Percentiles rank a stretch among this genome's conserved stretches.
Evolutionary conservation across 306 rosid species (phyloP).

Genomic region (Cucurbita ficifolia): DNA sequence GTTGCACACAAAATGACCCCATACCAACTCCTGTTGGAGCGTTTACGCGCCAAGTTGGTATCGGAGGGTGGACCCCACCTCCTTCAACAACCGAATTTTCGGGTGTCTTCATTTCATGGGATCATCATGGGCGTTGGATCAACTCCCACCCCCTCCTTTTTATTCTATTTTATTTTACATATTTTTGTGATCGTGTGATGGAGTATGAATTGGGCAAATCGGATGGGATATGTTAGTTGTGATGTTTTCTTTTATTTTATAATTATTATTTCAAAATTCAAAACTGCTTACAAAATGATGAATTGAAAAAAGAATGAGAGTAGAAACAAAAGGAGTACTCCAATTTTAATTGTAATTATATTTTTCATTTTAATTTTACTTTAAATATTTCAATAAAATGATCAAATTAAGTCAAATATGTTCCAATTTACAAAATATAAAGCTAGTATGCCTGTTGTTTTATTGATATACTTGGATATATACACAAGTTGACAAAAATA

Average conservation of each 20-base stretch:
- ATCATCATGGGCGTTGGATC: not conserved
- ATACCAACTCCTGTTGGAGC: not conserved
- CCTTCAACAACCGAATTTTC: not conserved
- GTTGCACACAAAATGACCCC: constrained; percentile 6
- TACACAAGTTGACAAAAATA: too few relatives aligned
- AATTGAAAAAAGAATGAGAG: too few relatives aligned
- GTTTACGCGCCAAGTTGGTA: constrained; percentile 3
- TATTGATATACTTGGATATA: too few relatives aligned
- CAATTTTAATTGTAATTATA: too few relatives aligned
- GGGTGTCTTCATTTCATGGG: not conserved
- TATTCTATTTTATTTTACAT: fast-evolving
- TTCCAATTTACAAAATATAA: too few relatives aligned
- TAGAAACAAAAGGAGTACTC: too few relatives aligned
- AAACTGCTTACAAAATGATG: too few relatives aligned
- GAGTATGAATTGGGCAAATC: constrained; percentile 1
- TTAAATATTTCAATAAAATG: too few relatives aligned
- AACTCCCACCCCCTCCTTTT: not conserved
- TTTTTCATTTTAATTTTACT: too few relatives aligned
- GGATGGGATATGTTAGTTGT: not conserved
- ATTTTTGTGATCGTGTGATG: not conserved
- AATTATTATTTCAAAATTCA: too few relatives aligned
- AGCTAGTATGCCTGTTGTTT: too few relatives aligned
- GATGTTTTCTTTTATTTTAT: not conserved
- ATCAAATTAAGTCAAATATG: too few relatives aligned
- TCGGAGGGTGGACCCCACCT: not conserved